A percentile compares a stretch with the other conserved stretches of the same genome.
Conservation (phyloP, 169 alveolate genomes). For the Theileria parva region DNA sequence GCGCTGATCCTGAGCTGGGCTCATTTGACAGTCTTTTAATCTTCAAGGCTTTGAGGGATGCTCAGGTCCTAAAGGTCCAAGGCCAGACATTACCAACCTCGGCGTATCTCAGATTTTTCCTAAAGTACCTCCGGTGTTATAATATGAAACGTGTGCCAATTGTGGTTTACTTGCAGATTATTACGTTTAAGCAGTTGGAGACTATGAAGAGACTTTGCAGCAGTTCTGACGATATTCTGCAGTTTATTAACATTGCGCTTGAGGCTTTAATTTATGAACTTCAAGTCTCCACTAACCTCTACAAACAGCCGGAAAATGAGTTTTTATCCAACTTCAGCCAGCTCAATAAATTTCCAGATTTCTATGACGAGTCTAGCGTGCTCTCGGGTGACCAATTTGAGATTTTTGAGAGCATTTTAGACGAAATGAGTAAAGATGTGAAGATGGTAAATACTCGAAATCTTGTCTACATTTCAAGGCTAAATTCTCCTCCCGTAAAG, state of each 20-base stretch:
- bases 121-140: slow-evolving; percentile 37
- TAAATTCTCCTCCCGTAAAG: slow-evolving; percentile 50
- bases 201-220: slow-evolving; percentile 33
- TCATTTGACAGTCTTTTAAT: slow-evolving; percentile 20
- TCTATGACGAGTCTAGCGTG: slow-evolving; percentile 4
- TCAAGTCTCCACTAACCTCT: slow-evolving; percentile 5
- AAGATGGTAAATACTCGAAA: slow-evolving; percentile 26
- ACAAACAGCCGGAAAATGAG: neutral
- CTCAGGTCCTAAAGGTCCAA: slow-evolving; percentile 44
- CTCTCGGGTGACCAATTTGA: slow-evolving; percentile 6
- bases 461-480: slow-evolving; percentile 53
- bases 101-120: slow-evolving; percentile 34
- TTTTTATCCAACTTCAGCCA: neutral
- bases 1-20: slow-evolving; percentile 8
- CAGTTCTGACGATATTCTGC: neutral
- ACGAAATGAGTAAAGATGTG: slow-evolving; percentile 24
- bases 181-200: slow-evolving; percentile 51
- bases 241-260: slow-evolving; percentile 20
- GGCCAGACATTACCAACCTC: slow-evolving; percentile 41
- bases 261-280: slow-evolving; percentile 16
- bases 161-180: slow-evolving; percentile 37
- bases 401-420: slow-evolving; percentile 15
- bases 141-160: slow-evolving; percentile 38
- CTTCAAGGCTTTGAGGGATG: slow-evolving; percentile 58
- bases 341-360: neutral